phyloP scores from a whole-genome alignment of 1,284 basidiomycete species.

The Cutaneotrichosporon cavernicola region DNA sequence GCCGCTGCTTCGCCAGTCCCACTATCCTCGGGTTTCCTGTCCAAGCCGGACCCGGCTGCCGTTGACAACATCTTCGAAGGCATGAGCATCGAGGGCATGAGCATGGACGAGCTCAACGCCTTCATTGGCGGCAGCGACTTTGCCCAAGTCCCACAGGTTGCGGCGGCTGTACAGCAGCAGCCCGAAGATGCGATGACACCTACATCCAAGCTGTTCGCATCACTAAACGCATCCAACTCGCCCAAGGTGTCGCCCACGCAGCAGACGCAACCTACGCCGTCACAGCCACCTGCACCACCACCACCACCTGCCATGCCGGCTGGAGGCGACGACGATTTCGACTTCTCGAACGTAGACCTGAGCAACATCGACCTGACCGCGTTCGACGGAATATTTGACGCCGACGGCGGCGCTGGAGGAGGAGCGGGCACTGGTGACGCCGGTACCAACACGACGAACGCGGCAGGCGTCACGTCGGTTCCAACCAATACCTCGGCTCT shows the following conservation, averaged over 20 bases:
- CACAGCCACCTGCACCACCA: slow-evolving; percentile 4
- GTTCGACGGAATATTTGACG: slow-evolving; percentile 21
- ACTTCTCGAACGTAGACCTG: slow-evolving; percentile 22
- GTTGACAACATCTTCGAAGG: slow-evolving; percentile 15
- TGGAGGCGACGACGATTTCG: slow-evolving; percentile 5
- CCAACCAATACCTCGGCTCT: not conserved
- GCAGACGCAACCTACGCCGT: not conserved
- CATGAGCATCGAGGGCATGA: slow-evolving; percentile 22
- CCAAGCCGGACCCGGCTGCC: slow-evolving; percentile 8
- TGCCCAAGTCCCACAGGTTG: not conserved
- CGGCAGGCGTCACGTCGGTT: not conserved
- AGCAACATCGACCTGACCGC: slow-evolving; percentile 20
- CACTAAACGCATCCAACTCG: slow-evolving; percentile 10
- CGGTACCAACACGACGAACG: not conserved
- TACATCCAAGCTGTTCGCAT: slow-evolving; percentile 23
- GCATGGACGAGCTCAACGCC: slow-evolving; percentile 32
- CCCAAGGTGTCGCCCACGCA: slow-evolving; percentile 3
- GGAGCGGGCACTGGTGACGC: not conserved
- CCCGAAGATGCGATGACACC: slow-evolving; percentile 23
- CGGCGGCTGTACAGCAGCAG: slow-evolving; percentile 2
- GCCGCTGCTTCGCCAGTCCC: slow-evolving; percentile 31
- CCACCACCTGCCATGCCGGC: slow-evolving; percentile 7
- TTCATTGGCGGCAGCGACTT: slow-evolving; percentile 27
- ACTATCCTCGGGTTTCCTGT: slow-evolving; percentile 28
- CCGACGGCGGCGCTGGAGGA: not conserved